Percentiles rank a stretch among this genome's conserved stretches.
phyloP scores from a whole-genome alignment of 345 rosid genomes.

The Mangifera indica region DNA sequence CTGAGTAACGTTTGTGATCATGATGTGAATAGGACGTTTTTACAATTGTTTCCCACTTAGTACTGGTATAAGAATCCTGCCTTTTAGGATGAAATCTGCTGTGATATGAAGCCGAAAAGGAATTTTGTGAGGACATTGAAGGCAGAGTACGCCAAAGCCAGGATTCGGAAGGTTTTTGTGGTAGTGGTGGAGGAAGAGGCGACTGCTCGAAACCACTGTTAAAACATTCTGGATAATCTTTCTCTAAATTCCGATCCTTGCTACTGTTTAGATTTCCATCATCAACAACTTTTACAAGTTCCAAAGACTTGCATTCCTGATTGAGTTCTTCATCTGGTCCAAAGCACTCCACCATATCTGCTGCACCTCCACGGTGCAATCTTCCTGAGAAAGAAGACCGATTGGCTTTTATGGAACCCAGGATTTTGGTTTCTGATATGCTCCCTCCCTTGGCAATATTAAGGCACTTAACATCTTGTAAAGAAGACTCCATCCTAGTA shows the following conservation, averaged over 20 bases:
- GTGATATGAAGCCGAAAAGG: conserved; percentile 33
- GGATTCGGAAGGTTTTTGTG: conserved; percentile 83
- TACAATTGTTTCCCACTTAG: conserved; percentile 97
- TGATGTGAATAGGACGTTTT: conserved; percentile 74
- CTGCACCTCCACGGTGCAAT: conserved; percentile 20
- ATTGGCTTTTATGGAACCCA: conserved; percentile 11
- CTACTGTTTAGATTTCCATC: conserved; percentile 25
- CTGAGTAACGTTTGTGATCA: conserved; percentile 80
- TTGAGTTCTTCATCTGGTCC: conserved; percentile 23
- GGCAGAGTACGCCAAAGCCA: conserved; percentile 88
- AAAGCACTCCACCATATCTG: conserved; percentile 21
- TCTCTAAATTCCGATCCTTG: conserved; percentile 23
- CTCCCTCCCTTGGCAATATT: conserved; percentile 21
- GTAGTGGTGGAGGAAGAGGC: conserved; percentile 58
- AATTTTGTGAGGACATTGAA: conserved; percentile 41
- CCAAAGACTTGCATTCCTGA: conserved; percentile 35
- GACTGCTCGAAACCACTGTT: conserved; percentile 17
- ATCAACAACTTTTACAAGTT: conserved; percentile 23
- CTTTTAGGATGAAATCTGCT: conserved; percentile 37
- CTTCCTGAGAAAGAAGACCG: conserved; percentile 23
- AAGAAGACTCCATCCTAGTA: conserved; percentile 15
- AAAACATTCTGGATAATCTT: conserved; percentile 28
- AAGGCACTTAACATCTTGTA: conserved; percentile 29
- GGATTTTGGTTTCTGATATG: conserved; percentile 11
- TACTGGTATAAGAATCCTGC: conserved; percentile 33